A percentile compares a stretch with the other conserved stretches of the same genome.
These are phyloP conservation scores for Solanum paucissectum DNA, from an alignment of 257 asterid genomes.

Conservation along the genomic window DNA sequence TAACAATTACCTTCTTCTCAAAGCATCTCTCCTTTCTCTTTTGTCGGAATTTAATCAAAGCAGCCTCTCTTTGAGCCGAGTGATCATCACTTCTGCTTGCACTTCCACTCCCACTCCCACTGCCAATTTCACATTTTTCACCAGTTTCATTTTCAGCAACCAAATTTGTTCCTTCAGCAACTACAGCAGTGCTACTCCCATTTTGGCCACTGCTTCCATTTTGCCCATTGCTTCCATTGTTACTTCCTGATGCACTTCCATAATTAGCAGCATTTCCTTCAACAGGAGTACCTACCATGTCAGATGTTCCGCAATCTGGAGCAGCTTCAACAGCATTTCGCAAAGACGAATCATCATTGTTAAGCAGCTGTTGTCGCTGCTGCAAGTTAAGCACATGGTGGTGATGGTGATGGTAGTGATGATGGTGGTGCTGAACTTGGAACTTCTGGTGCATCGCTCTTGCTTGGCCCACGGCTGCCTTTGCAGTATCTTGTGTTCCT, in stretches of 20 bases:
- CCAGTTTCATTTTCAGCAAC: slow-evolving; percentile 17
- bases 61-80: slow-evolving; percentile 30
- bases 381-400: slow-evolving; percentile 27
- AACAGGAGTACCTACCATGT: slow-evolving; percentile 5
- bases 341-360: slow-evolving; percentile 9
- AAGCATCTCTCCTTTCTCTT: slow-evolving; percentile 46
- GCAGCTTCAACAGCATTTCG: slow-evolving; percentile 5
- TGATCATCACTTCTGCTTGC: slow-evolving; percentile 21
- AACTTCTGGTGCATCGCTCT: slow-evolving; percentile 17
- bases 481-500: slow-evolving; percentile 16
- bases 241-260: slow-evolving; percentile 42
- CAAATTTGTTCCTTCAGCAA: slow-evolving; percentile 27
- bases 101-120: slow-evolving; percentile 10
- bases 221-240: slow-evolving; percentile 30
- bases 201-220: slow-evolving; percentile 34
- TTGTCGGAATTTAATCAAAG: slow-evolving; percentile 35
- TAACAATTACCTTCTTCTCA: slow-evolving; percentile 33
- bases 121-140: slow-evolving; percentile 14
- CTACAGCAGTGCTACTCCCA: slow-evolving; percentile 22
- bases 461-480: slow-evolving; percentile 6
- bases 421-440: slow-evolving; percentile 43
- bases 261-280: slow-evolving; percentile 35
- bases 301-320: slow-evolving; percentile 14
- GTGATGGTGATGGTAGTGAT: slow-evolving; percentile 41
- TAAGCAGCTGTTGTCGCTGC: slow-evolving; percentile 21